These are phyloP conservation scores for Myriosclerotinia curreyana DNA, from an alignment of 2,329 filamentous ascomycete species.

Conservation along the genomic window DNA sequence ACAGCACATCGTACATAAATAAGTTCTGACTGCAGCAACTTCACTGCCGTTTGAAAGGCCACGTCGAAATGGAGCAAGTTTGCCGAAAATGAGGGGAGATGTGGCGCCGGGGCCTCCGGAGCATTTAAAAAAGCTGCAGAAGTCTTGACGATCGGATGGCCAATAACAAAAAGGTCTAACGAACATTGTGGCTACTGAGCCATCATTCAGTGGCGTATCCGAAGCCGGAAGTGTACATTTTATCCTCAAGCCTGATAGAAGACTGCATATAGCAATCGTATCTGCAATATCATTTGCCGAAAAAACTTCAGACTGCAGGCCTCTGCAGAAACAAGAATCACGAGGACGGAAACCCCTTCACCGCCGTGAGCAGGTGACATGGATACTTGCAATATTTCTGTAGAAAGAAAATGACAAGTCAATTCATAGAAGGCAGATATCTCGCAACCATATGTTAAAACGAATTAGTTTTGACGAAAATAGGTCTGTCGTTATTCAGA, in stretches of 20 bases:
- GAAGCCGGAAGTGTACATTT: background rate
- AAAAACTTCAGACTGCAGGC: background rate
- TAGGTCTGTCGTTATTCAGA: background rate
- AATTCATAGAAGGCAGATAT: background rate
- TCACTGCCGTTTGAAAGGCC: background rate
- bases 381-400: background rate
- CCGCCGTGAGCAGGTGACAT: background rate
- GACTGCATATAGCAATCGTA: background rate
- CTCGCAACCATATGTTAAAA: background rate
- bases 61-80: background rate
- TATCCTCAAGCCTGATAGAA: background rate
- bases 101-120: background rate
- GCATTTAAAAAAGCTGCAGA: background rate
- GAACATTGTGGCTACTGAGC: background rate
- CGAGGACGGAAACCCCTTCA: background rate
- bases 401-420: slow-evolving; percentile 1
- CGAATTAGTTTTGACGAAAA: background rate
- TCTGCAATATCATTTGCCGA: background rate
- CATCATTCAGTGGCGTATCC: no score
- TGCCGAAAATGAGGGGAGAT: background rate
- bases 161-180: background rate
- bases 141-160: background rate
- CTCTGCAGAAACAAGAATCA: background rate
- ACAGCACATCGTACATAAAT: background rate
- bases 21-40: background rate